These are phyloP conservation scores for Cyberlindnera euphorbiae DNA, from an alignment of 805 yeast species.

Conservation along the genomic window DNA sequence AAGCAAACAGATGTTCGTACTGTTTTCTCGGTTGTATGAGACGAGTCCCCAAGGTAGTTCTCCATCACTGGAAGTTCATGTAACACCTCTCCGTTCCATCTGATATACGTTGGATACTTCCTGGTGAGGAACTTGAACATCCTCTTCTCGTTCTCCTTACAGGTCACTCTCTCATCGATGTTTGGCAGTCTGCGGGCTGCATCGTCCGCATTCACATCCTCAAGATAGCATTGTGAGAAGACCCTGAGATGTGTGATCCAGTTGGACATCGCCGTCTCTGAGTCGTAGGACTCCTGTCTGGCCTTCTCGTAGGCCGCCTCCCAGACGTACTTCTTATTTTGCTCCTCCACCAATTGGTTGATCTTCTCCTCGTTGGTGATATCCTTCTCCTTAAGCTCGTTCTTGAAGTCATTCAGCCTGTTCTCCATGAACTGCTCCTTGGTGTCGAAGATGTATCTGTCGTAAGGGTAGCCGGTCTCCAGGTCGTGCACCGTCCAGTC, in stretches of 20 bases:
- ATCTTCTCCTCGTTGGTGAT: constrained; percentile 8
- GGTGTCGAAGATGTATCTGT: constrained; percentile 24
- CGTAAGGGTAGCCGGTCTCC: constrained; percentile 17
- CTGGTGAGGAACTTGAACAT: constrained; percentile 39
- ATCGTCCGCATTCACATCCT: constrained; percentile 3
- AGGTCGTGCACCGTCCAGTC: constrained; percentile 22
- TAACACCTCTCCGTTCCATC: constrained; percentile 35
- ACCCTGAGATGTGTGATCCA: constrained; percentile 24
- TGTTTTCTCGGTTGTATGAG: constrained; percentile 4
- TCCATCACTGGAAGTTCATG: constrained; percentile 15
- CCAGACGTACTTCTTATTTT: constrained; percentile 18
- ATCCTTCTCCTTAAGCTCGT: constrained; percentile 12
- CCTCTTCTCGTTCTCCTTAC: constrained; percentile 28
- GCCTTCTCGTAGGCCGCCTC: constrained; percentile 11
- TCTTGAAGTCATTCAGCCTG: constrained; percentile 14
- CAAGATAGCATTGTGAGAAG: constrained; percentile 25
- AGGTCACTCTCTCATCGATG: constrained; percentile 11
- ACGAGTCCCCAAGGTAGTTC: constrained; percentile 9
- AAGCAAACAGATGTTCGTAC: constrained; percentile 12
- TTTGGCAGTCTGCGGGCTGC: constrained; percentile 10
- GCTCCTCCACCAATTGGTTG: constrained; percentile 5
- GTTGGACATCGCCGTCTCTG: constrained; percentile 22
- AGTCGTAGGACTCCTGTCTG: constrained; percentile 14
- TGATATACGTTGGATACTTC: constrained; percentile 34
- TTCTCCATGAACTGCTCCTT: constrained; percentile 19